Conservation (phyloP, 148 eudicot genomes). For the Cornus florida region DNA sequence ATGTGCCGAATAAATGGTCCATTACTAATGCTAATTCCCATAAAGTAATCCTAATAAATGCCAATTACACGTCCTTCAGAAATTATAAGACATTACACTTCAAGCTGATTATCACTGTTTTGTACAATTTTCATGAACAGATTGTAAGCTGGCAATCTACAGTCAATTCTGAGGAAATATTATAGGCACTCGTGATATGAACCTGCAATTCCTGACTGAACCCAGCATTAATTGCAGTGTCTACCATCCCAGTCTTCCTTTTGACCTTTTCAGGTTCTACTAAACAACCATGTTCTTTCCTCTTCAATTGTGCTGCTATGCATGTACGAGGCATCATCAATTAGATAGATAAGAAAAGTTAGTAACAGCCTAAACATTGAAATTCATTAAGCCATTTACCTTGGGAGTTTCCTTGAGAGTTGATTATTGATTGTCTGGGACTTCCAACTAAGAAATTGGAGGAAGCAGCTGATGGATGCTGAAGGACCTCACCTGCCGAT, state of each 20-base stretch:
- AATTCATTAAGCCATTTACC: slow-evolving; percentile 15
- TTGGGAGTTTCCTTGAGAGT: slow-evolving; percentile 17
- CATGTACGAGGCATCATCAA: slow-evolving; percentile 2
- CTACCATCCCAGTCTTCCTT: slow-evolving; percentile 18
- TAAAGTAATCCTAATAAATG: too few species aligned
- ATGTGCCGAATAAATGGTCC: background rate
- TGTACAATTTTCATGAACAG: background rate
- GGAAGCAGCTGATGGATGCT: slow-evolving; percentile 14
- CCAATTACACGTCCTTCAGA: background rate
- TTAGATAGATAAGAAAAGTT: background rate
- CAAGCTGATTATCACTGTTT: background rate
- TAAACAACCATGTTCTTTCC: slow-evolving; percentile 33
- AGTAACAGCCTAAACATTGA: background rate
- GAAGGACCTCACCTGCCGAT: slow-evolving; percentile 2
- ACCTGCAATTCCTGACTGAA: slow-evolving; percentile 29
- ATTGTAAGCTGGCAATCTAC: background rate
- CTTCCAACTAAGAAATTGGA: background rate
- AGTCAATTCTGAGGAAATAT: background rate
- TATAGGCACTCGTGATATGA: background rate
- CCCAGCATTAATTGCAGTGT: slow-evolving; percentile 17
- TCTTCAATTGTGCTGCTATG: slow-evolving; percentile 35
- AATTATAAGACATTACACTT: background rate
- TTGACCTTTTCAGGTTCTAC: slow-evolving; percentile 38
- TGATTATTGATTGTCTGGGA: slow-evolving; percentile 12
- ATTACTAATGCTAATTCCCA: background rate